Evolutionary conservation across 2,329 filamentous ascomycete genomes (phyloP).

Genomic region (Diaporthe longicolla): DNA sequence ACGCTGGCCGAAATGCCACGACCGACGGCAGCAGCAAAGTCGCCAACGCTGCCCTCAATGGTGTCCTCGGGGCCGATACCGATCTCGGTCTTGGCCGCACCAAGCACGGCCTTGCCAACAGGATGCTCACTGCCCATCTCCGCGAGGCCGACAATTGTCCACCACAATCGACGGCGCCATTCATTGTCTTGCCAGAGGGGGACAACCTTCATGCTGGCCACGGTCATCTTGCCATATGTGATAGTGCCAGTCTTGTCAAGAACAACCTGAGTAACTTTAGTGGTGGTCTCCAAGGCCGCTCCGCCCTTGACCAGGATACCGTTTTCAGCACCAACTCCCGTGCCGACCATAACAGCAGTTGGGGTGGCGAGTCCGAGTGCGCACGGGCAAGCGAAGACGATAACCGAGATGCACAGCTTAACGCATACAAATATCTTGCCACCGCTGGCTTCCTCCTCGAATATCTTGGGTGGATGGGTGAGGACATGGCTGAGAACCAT

Average conservation of each 20-base stretch:
- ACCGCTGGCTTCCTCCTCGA: conserved; percentile 83
- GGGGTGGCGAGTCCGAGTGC: conserved; percentile 96
- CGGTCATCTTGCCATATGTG: conserved; percentile 95
- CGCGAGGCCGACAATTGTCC: conserved; percentile 94
- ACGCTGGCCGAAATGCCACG: conserved; percentile 87
- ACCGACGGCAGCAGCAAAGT: conserved; percentile 87
- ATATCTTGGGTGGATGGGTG: conserved; percentile 87
- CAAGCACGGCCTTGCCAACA: conserved; percentile 89
- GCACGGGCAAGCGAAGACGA: conserved; percentile 97
- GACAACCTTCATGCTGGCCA: conserved; percentile 78
- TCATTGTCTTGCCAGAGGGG: conserved; percentile 78
- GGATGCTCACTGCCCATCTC: conserved; percentile 98
- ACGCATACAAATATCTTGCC: conserved; percentile 97
- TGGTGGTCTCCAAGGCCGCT: conserved; percentile 90
- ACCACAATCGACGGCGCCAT: conserved; percentile 84
- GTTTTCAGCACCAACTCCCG: conserved; percentile 94
- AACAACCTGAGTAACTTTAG: conserved; percentile 89
- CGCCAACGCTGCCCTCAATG: conserved; percentile 86
- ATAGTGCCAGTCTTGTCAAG: conserved; percentile 97
- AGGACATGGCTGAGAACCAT: conserved; percentile 94
- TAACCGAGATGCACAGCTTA: conserved; percentile 97
- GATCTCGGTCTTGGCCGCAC: conserved; percentile 81
- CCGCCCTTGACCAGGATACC: conserved; percentile 99
- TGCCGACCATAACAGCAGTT: conserved; percentile 98
- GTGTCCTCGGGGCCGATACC: conserved; percentile 78